Conservation (phyloP, 73 alveolate genomes). For the Paramecium biaurelia region DNA sequence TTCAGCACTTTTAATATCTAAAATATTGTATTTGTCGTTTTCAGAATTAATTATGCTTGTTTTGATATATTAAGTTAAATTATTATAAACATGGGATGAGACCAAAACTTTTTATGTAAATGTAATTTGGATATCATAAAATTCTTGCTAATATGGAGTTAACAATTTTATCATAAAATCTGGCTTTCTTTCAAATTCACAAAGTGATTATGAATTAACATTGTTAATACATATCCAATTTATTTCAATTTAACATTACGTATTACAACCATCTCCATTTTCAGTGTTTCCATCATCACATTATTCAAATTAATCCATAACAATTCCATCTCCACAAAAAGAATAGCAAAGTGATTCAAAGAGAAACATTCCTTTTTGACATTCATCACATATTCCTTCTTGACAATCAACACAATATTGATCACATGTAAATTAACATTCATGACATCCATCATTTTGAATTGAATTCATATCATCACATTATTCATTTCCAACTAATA, state of each 20-base stretch:
- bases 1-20: background rate
- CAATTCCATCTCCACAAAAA: background rate
- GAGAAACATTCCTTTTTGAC: background rate
- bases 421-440: background rate
- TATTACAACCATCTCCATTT: constrained; percentile 40
- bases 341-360: background rate
- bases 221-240: background rate
- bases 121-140: background rate
- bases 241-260: background rate
- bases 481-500: background rate
- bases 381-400: background rate
- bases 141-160: background rate
- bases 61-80: no score
- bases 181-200: no score
- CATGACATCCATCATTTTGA: background rate
- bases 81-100: background rate
- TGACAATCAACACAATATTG: background rate
- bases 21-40: no score
- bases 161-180: no score
- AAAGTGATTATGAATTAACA: no score
- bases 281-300: constrained; percentile 47
- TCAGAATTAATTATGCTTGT: no score
- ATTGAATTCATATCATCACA: background rate
- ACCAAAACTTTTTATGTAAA: no score
- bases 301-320: background rate